Evolutionary conservation across 75 land plant species (phyloP).

Genomic region (Isoetes taiwanensis): DNA sequence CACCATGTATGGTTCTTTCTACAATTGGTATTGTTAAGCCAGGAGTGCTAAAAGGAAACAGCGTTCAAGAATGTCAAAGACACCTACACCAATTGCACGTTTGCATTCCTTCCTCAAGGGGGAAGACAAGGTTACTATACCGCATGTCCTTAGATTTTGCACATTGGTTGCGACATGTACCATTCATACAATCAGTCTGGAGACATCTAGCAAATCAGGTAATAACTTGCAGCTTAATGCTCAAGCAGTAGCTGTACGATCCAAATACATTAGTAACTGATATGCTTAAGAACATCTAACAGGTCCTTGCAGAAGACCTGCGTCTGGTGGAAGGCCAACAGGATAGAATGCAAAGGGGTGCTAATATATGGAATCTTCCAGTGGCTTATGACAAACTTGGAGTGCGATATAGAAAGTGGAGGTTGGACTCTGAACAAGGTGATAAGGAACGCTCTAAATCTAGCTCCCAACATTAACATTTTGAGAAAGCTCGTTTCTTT

Average conservation of each 20-base stretch:
- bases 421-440: constrained; percentile 54
- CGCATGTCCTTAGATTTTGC: constrained; percentile 96
- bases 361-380: constrained; percentile 85
- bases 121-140: constrained; percentile 74
- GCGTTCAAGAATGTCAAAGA: constrained; percentile 45
- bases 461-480: no score
- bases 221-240: neutral
- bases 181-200: constrained; percentile 73
- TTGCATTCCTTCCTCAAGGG: constrained; percentile 76
- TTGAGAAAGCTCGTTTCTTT: no score
- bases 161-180: constrained; percentile 62
- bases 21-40: constrained; percentile 96
- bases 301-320: constrained; percentile 93
- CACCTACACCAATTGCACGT: constrained; percentile 96
- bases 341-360: constrained; percentile 72
- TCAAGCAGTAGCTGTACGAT: no score
- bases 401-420: constrained; percentile 80
- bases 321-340: constrained; percentile 87
- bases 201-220: constrained; percentile 83
- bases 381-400: constrained; percentile 91
- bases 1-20: constrained; percentile 93
- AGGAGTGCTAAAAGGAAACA: constrained; percentile 65
- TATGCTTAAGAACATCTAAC: no score
- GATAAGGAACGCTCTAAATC: no score
- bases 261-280: no score